These are phyloP conservation scores for Wakefieldia striispora DNA, from an alignment of 768 basidiomycete genomes.

Conservation along the genomic window DNA sequence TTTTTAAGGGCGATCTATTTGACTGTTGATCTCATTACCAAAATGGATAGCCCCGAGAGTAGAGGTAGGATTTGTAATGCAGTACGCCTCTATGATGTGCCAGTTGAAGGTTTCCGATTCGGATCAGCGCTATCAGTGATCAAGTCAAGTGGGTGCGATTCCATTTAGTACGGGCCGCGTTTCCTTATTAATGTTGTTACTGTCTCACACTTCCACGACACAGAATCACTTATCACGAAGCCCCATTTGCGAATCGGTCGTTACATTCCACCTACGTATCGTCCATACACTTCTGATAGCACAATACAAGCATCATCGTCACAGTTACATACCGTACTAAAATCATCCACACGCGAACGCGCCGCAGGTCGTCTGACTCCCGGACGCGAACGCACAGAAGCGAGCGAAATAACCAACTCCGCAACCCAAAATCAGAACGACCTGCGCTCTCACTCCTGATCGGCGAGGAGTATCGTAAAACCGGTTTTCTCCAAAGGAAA, in stretches of 20 bases:
- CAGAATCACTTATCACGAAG: no score
- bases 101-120: no score
- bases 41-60: no score
- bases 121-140: no score
- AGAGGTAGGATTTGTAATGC: no score
- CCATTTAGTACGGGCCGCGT: no score
- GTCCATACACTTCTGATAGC: constrained; percentile 6
- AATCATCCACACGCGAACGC: constrained; percentile 8
- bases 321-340: constrained; percentile 21
- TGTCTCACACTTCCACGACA: no score
- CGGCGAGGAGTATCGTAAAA: constrained; percentile 6
- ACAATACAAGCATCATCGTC: constrained; percentile 2
- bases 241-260: background rate
- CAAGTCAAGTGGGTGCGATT: no score
- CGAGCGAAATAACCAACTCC: constrained; percentile 10
- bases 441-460: constrained; percentile 22
- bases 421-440: constrained; percentile 15
- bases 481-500: background rate
- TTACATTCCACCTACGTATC: constrained; percentile 5
- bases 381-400: constrained; percentile 7
- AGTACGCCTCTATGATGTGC: no score
- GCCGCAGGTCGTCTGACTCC: constrained; percentile 1
- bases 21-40: no score
- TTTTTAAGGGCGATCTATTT: no score
- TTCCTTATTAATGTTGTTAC: no score